Percentiles rank a stretch among this genome's conserved stretches.
Conservation (phyloP, 306 rosid genomes). For the Quercus parvula region DNA sequence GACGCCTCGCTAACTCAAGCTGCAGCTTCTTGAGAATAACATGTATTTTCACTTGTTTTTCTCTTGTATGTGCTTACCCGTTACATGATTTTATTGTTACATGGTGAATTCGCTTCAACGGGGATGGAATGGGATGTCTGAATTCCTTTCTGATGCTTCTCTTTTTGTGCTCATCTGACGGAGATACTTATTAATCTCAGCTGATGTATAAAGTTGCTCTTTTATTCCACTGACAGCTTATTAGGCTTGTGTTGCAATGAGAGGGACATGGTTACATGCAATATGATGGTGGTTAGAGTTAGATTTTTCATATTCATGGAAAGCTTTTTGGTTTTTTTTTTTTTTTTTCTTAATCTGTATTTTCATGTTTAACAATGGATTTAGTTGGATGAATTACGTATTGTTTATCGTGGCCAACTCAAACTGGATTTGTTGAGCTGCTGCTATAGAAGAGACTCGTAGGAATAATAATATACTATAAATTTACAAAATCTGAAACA, state of each 20-base stretch:
- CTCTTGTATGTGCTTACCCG: slow-evolving; percentile 45
- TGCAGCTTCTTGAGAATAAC: slow-evolving; percentile 51
- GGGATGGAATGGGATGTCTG: background rate
- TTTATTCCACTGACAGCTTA: background rate
- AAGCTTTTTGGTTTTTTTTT: background rate
- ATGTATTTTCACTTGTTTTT: slow-evolving; percentile 37
- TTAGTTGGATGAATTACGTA: no score
- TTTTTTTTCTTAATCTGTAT: background rate
- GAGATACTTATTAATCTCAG: background rate
- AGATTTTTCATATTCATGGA: background rate
- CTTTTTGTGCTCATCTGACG: slow-evolving; percentile 2
- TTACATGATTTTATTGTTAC: slow-evolving; percentile 7
- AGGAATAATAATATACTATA: no score
- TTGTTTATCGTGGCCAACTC: no score
- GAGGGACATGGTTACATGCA: background rate
- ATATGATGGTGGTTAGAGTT: background rate
- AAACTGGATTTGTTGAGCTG: no score
- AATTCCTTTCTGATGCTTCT: background rate
- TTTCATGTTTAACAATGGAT: no score
- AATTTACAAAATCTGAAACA: no score
- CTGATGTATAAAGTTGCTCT: slow-evolving; percentile 16
- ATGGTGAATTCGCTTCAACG: background rate
- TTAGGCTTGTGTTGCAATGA: background rate
- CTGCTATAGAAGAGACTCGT: no score
- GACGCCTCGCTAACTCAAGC: slow-evolving; percentile 35